Conservation (phyloP, 495 filamentous ascomycete genomes). For the Lophiotrema nucula region DNA sequence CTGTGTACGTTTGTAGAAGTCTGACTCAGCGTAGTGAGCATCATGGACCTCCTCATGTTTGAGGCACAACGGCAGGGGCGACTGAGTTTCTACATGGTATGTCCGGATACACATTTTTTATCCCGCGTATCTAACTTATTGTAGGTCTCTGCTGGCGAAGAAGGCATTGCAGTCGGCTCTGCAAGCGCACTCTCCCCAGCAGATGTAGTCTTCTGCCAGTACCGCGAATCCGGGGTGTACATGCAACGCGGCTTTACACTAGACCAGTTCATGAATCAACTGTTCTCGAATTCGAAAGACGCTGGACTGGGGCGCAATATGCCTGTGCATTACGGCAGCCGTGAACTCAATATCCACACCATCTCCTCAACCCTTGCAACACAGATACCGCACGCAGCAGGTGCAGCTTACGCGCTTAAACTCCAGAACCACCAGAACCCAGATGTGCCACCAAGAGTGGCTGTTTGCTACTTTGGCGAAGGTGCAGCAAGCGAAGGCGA, state of each 20-base stretch:
- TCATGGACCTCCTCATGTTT: slow-evolving; percentile 95
- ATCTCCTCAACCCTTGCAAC: slow-evolving; percentile 93
- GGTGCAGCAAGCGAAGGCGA: slow-evolving; percentile 97
- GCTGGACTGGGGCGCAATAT: slow-evolving; percentile 85
- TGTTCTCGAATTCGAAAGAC: slow-evolving; percentile 88
- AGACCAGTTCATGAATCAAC: slow-evolving; percentile 88
- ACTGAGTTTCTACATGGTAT: slow-evolving; percentile 93
- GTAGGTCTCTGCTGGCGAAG: slow-evolving; percentile 88
- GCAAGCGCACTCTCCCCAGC: slow-evolving; percentile 76
- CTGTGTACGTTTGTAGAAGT: background rate
- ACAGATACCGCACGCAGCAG: slow-evolving; percentile 91
- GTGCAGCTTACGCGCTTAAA: slow-evolving; percentile 92
- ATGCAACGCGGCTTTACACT: slow-evolving; percentile 85
- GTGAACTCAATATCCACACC: slow-evolving; percentile 80
- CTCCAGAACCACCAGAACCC: slow-evolving; percentile 75
- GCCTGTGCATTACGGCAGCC: slow-evolving; percentile 94
- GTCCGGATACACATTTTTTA: background rate
- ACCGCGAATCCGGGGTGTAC: slow-evolving; percentile 89
- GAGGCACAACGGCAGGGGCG: slow-evolving; percentile 80
- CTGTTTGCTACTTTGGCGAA: slow-evolving; percentile 93
- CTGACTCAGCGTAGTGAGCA: slow-evolving; percentile 56
- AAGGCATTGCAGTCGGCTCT: slow-evolving; percentile 86
- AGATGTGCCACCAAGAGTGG: slow-evolving; percentile 62
- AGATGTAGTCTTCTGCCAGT: slow-evolving; percentile 92
- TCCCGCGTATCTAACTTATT: background rate